These are phyloP conservation scores for Penstemon eatonii DNA, from an alignment of 257 asterid species.

Conservation along the genomic window DNA sequence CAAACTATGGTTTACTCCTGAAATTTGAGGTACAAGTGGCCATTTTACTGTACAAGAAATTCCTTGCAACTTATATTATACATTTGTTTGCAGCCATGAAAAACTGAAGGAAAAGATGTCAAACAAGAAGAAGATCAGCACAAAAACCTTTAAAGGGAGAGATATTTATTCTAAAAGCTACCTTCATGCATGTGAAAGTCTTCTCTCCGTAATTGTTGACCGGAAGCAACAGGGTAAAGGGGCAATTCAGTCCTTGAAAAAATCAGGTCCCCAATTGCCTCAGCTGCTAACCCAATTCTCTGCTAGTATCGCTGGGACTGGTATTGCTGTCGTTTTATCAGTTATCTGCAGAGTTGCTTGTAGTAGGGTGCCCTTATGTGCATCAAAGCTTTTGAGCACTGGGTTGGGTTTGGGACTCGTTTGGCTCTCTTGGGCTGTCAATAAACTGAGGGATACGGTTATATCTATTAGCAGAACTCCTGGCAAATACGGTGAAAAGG, in stretches of 20 bases:
- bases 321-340: constrained; percentile 72
- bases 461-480: constrained; percentile 51
- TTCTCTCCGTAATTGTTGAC: constrained; percentile 68
- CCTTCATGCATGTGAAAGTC: constrained; percentile 82
- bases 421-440: constrained; percentile 87
- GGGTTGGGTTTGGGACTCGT: constrained; percentile 84
- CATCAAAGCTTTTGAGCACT: constrained; percentile 57
- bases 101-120: constrained; percentile 50
- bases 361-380: constrained; percentile 52
- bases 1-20: too few species aligned
- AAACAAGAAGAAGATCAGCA: constrained; percentile 46
- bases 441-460: constrained; percentile 71
- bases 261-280: constrained; percentile 72
- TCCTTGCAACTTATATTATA: constrained; percentile 11
- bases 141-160: constrained; percentile 46
- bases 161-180: constrained; percentile 52
- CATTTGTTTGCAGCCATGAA: constrained; percentile 41
- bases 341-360: constrained; percentile 64
- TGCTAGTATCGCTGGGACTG: constrained; percentile 88
- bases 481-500: constrained; percentile 37
- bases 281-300: constrained; percentile 67
- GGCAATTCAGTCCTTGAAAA: constrained; percentile 63
- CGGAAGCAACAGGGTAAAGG: constrained; percentile 51
- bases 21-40: too few species aligned
- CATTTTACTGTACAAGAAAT: too few species aligned